Conservation (phyloP, 192 early-diverging fungal species). For the Mortierella claussenii region DNA sequence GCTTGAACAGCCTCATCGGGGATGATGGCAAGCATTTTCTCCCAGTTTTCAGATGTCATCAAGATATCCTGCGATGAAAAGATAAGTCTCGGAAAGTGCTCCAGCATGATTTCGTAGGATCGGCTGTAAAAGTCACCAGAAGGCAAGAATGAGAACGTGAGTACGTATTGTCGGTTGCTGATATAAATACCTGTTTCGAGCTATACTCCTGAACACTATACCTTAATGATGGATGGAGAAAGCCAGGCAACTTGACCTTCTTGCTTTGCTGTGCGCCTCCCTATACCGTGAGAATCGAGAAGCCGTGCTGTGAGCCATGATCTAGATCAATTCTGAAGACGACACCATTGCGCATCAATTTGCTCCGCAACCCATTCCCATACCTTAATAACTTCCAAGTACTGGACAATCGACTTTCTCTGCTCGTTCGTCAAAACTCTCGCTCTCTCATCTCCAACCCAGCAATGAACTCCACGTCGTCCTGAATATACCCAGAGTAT, state of each 20-base stretch:
- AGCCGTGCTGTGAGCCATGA: not conserved
- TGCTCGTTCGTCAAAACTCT: constrained; percentile 78
- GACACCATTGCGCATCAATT: not conserved
- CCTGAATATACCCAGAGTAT: constrained; percentile 96
- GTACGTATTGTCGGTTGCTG: not conserved
- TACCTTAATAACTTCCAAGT: constrained; percentile 80
- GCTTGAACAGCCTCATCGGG: constrained; percentile 72
- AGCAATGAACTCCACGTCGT: constrained; percentile 98
- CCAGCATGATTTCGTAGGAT: constrained; percentile 69
- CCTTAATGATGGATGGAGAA: constrained; percentile 79
- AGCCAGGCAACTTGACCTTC: constrained; percentile 76
- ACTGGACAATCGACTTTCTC: constrained; percentile 86
- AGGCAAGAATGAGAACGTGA: not conserved
- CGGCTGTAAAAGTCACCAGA: constrained; percentile 53
- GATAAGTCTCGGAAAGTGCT: constrained; percentile 79
- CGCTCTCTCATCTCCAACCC: constrained; percentile 94
- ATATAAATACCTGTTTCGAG: no score
- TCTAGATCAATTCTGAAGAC: not conserved
- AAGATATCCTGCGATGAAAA: constrained; percentile 83
- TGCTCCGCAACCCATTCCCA: not conserved
- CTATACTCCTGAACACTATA: no score
- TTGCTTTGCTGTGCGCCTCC: constrained; percentile 78
- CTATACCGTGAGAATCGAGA: constrained; percentile 18
- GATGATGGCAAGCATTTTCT: constrained; percentile 78
- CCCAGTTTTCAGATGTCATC: constrained; percentile 69